phyloP scores from a whole-genome alignment of 306 rosid genomes.

The Hippophae rhamnoides region DNA sequence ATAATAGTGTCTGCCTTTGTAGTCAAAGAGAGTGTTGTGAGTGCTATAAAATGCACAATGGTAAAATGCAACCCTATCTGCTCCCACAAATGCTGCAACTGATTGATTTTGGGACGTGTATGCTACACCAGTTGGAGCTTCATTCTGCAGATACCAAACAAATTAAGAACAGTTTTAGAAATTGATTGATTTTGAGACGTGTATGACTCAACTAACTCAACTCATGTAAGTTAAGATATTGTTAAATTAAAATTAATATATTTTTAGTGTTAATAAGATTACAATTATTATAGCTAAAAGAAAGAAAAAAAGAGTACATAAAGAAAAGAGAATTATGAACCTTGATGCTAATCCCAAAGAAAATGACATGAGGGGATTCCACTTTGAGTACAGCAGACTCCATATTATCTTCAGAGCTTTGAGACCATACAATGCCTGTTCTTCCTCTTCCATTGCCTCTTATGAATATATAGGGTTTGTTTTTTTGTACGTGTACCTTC shows the following conservation, averaged over 20 bases:
- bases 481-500: constrained; percentile 55
- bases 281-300: neutral
- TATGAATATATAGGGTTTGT: constrained; percentile 62
- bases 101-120: constrained; percentile 95
- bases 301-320: neutral
- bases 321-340: constrained; percentile 15
- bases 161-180: neutral
- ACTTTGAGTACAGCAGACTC: constrained; percentile 66
- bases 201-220: too few species aligned
- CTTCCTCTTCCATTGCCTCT: constrained; percentile 88
- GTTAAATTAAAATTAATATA: neutral
- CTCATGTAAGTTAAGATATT: too few species aligned
- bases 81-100: constrained; percentile 77
- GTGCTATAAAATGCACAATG: constrained; percentile 85
- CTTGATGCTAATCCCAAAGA: constrained; percentile 82
- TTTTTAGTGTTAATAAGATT: too few species aligned
- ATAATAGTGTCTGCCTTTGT: constrained; percentile 82
- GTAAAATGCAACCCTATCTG: constrained; percentile 69
- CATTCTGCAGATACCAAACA: constrained; percentile 39
- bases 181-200: too few species aligned
- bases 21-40: constrained; percentile 83
- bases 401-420: constrained; percentile 60
- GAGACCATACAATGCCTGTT: constrained; percentile 52
- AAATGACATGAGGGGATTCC: constrained; percentile 48
- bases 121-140: constrained; percentile 93